Evolutionary conservation across 202 grass and related monocot species (phyloP).

Genomic region (Saccharum hybrid): DNA sequence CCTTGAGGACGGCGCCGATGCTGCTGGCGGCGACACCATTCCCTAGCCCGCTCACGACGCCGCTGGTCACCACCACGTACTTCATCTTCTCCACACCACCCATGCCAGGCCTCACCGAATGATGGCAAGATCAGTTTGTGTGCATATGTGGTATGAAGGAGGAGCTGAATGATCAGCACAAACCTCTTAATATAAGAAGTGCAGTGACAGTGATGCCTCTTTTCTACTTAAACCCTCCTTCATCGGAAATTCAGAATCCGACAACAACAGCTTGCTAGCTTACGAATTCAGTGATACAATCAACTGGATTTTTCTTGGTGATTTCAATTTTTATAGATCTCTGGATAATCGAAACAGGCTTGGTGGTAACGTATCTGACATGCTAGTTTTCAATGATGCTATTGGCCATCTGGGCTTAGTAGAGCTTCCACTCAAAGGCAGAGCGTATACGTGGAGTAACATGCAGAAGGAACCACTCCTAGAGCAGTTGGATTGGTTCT

Average conservation of each 20-base stretch:
- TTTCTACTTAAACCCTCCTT: conserved; percentile 1
- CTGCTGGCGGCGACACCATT: conserved; percentile 74
- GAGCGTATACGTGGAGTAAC: too few relatives aligned
- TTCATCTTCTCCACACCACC: conserved; percentile 41
- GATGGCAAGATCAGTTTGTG: too few relatives aligned
- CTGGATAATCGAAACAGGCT: too few relatives aligned
- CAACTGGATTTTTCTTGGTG: too few relatives aligned
- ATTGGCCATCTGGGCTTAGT: too few relatives aligned
- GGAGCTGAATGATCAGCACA: neutral
- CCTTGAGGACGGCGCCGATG: conserved; percentile 65
- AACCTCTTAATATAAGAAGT: neutral
- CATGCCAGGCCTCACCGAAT: neutral
- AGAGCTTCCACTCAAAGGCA: too few relatives aligned
- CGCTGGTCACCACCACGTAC: conserved; percentile 48
- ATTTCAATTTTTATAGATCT: too few relatives aligned
- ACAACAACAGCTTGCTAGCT: neutral
- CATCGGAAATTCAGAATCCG: neutral
- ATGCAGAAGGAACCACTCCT: too few relatives aligned
- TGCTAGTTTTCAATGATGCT: too few relatives aligned
- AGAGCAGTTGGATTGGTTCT: too few relatives aligned
- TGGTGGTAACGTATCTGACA: too few relatives aligned
- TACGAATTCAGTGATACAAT: neutral
- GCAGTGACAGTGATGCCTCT: neutral
- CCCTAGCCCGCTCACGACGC: conserved; percentile 57
- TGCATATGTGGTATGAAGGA: neutral